A percentile compares a stretch with the other conserved stretches of the same genome.
Conservation (phyloP, 352 stramenopile genomes). For the Achlya hypogyna region DNA sequence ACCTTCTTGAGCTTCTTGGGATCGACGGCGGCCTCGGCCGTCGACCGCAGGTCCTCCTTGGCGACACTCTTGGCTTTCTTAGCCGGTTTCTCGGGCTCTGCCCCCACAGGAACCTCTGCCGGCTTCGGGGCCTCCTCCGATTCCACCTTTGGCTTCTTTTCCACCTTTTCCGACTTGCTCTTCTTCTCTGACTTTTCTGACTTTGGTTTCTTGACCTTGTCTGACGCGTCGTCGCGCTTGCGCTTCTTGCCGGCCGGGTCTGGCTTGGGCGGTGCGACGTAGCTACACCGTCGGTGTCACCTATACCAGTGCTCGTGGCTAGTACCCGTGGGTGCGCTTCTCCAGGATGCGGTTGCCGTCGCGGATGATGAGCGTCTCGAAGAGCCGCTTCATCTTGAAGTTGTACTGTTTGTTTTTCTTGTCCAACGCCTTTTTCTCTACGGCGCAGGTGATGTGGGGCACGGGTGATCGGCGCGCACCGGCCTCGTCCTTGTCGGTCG, state of each 20-base stretch:
- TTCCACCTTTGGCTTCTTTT: slow-evolving; percentile 20
- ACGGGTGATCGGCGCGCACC: not conserved
- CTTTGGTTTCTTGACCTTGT: slow-evolving; percentile 27
- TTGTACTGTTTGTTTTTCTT: slow-evolving; percentile 84
- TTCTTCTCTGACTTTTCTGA: slow-evolving; percentile 19
- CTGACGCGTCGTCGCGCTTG: slow-evolving; percentile 23
- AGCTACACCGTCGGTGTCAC: no score
- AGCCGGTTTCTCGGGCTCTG: slow-evolving; percentile 24
- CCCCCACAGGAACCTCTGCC: slow-evolving; percentile 16
- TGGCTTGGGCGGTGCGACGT: slow-evolving; percentile 62
- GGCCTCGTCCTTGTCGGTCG: slow-evolving; percentile 15
- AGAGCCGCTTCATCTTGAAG: slow-evolving; percentile 83
- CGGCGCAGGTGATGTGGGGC: slow-evolving; percentile 18
- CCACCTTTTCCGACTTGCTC: slow-evolving; percentile 25
- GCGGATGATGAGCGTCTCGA: slow-evolving; percentile 67
- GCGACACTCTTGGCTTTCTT: slow-evolving; percentile 17
- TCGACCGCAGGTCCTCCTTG: not conserved
- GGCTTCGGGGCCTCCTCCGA: slow-evolving; percentile 23
- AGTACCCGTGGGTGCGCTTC: slow-evolving; percentile 74
- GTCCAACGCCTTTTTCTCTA: slow-evolving; percentile 58
- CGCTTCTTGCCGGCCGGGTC: slow-evolving; percentile 29
- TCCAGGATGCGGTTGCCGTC: slow-evolving; percentile 67
- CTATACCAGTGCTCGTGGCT: no score
- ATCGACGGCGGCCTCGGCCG: not conserved
- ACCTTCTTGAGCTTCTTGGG: slow-evolving; percentile 26